These are phyloP conservation scores for Lactarius akahatsu DNA, from an alignment of 768 basidiomycete species.

Conservation along the genomic window DNA sequence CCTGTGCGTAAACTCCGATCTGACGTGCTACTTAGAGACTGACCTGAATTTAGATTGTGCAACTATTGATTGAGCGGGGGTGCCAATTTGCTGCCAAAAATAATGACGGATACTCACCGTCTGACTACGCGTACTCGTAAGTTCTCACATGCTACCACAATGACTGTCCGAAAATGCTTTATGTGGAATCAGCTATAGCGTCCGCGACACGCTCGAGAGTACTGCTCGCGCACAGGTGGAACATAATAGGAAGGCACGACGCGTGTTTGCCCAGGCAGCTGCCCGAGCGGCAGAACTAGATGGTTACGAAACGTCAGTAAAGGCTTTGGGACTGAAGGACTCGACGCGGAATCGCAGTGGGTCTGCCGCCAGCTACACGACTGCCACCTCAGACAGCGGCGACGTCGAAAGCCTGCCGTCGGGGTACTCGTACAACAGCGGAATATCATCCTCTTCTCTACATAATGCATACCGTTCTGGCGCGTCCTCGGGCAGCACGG, in stretches of 20 bases:
- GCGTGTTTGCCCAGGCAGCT: slow-evolving; percentile 73
- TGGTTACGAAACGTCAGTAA: slow-evolving; percentile 40
- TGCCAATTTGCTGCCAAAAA: slow-evolving; percentile 83
- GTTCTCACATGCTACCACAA: slow-evolving; percentile 34
- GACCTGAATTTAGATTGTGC: slow-evolving; percentile 57
- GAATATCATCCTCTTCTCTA: slow-evolving; percentile 37
- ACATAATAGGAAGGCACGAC: slow-evolving; percentile 71
- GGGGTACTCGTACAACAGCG: slow-evolving; percentile 22
- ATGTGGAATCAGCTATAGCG: slow-evolving; percentile 54
- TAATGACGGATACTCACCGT: slow-evolving; percentile 87
- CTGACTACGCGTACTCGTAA: slow-evolving; percentile 90
- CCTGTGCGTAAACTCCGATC: slow-evolving; percentile 48
- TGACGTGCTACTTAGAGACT: slow-evolving; percentile 28
- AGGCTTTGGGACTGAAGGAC: slow-evolving; percentile 48
- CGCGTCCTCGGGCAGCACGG: slow-evolving; percentile 55
- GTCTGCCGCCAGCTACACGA: slow-evolving; percentile 35
- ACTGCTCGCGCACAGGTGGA: slow-evolving; percentile 78
- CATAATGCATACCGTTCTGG: slow-evolving; percentile 40
- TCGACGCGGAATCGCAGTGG: slow-evolving; percentile 29
- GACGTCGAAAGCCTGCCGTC: slow-evolving; percentile 30
- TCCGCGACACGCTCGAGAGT: slow-evolving; percentile 75
- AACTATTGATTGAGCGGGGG: slow-evolving; percentile 84
- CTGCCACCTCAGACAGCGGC: slow-evolving; percentile 31
- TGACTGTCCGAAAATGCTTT: slow-evolving; percentile 27
- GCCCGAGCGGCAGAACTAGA: slow-evolving; percentile 64